Conservation (phyloP, 805 yeast species). For the Candida sonorensis region DNA sequence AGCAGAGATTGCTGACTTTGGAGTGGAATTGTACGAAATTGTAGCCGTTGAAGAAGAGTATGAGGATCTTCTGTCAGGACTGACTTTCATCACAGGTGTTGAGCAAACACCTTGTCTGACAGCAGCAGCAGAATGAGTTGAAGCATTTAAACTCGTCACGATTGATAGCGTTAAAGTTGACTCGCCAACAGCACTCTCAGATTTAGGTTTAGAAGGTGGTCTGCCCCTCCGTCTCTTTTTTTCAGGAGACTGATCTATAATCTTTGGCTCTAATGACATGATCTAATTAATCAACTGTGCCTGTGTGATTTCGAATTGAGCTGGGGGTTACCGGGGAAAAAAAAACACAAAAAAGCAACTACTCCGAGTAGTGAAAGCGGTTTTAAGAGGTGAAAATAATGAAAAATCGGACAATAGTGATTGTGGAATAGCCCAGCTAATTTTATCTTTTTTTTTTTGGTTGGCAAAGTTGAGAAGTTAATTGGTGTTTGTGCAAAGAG, state of each 20-base stretch:
- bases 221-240: conserved; percentile 25
- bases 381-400: no score
- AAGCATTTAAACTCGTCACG: conserved; percentile 16
- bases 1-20: conserved; percentile 4
- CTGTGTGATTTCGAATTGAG: no score
- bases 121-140: conserved; percentile 23
- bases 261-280: conserved; percentile 6
- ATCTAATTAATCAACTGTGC: no score
- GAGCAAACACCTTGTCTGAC: conserved; percentile 24
- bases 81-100: conserved; percentile 27
- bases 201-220: conserved; percentile 19
- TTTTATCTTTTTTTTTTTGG: no score
- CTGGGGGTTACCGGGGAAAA: no score
- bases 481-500: no score
- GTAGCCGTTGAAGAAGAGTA: conserved; percentile 9
- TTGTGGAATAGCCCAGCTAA: no score
- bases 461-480: no score
- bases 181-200: conserved; percentile 20
- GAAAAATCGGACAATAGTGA: no score
- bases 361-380: no score
- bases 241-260: conserved; percentile 15
- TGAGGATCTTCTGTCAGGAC: conserved; percentile 17
- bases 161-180: conserved; percentile 19
- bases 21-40: conserved; percentile 8
- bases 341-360: no score